Percentiles rank a stretch among this genome's conserved stretches.
Conservation (phyloP, 1,284 basidiomycete species). For the Trametes versicolor region DNA sequence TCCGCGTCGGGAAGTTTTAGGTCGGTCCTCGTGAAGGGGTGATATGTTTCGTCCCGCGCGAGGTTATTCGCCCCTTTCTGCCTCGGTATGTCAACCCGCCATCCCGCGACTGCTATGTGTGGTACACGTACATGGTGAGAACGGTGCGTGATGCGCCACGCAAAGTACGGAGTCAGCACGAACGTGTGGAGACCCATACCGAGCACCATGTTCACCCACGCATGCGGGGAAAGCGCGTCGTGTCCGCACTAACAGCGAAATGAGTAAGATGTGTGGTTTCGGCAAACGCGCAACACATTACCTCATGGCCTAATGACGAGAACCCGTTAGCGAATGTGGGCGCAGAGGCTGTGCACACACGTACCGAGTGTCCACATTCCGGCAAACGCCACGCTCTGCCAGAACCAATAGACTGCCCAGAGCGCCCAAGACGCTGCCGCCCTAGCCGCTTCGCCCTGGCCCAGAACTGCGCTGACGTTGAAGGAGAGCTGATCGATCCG, state of each 20-base stretch:
- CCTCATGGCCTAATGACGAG: constrained; percentile 40
- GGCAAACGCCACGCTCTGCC: constrained; percentile 41
- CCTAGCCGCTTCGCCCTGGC: constrained; percentile 4
- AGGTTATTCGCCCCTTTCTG: constrained; percentile 48
- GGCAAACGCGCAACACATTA: constrained; percentile 7
- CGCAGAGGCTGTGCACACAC: constrained; percentile 3
- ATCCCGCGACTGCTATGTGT: neutral
- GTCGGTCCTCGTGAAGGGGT: constrained; percentile 44
- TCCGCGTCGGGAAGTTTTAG: constrained; percentile 44
- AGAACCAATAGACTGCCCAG: constrained; percentile 45
- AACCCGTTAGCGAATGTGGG: neutral
- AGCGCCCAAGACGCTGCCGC: constrained; percentile 24
- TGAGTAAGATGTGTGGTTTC: neutral
- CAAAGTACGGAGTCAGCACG: constrained; percentile 59
- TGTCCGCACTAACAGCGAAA: constrained; percentile 43
- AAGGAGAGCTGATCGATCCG: constrained; percentile 34
- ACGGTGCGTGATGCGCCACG: constrained; percentile 61
- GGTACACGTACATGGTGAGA: constrained; percentile 45
- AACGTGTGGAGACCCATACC: constrained; percentile 49
- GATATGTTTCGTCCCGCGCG: constrained; percentile 48
- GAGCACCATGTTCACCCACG: constrained; percentile 40
- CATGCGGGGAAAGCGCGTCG: constrained; percentile 39
- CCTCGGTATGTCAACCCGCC: neutral
- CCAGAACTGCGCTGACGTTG: neutral
- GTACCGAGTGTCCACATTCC: constrained; percentile 44